phyloP scores from a whole-genome alignment of 164 flowering plant species.

The Tinospora cordifolia region DNA sequence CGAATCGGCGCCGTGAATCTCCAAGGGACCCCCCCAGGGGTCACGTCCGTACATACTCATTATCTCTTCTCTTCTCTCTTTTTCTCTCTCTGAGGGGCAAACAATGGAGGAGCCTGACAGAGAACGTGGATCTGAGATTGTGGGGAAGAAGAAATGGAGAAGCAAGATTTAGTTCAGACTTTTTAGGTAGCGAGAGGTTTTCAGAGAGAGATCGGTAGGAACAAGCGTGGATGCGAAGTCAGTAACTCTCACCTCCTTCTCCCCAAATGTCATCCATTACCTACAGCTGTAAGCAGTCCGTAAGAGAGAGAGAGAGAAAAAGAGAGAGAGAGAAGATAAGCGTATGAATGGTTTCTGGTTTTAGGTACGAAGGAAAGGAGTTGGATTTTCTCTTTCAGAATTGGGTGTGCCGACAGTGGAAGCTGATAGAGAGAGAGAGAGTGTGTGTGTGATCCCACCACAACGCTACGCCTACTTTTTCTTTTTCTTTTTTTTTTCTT shows the following conservation, averaged over 20 bases:
- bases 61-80: background rate
- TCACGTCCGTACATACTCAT: conserved; percentile 67
- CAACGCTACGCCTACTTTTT: background rate
- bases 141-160: no score
- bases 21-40: conserved; percentile 95
- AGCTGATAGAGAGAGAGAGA: background rate
- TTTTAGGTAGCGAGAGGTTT: no score
- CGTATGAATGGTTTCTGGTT: background rate
- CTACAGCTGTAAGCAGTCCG: background rate
- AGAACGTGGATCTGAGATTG: background rate
- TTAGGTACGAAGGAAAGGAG: background rate
- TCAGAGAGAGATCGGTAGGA: no score
- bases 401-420: background rate
- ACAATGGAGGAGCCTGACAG: no score
- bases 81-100: no score
- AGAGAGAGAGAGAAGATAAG: background rate
- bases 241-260: background rate
- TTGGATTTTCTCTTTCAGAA: background rate
- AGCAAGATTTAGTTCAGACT: no score
- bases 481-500: background rate
- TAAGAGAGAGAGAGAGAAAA: background rate
- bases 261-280: no score
- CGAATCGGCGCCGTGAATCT: conserved; percentile 76
- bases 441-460: no score
- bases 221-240: background rate